A percentile compares a stretch with the other conserved stretches of the same genome.
These are phyloP conservation scores for Anaeromyces robustus DNA, from an alignment of 192 early-diverging fungal species.

Conservation along the genomic window DNA sequence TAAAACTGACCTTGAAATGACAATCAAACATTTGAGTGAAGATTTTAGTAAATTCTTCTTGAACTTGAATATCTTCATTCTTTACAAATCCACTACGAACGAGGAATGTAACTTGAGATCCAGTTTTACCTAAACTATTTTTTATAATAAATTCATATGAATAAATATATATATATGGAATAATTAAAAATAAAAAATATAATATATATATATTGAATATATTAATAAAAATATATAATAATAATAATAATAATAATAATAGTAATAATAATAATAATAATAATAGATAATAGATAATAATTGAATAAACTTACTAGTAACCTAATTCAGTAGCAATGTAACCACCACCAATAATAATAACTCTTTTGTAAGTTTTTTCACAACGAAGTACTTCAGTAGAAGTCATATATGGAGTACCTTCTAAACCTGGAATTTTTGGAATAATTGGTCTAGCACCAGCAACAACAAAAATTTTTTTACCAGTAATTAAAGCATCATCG, in stretches of 20 bases:
- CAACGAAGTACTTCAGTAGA: slow-evolving; percentile 11
- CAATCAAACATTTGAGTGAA: slow-evolving; percentile 7
- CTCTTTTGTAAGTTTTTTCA: slow-evolving; percentile 4
- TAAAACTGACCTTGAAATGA: neutral
- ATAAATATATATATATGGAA: neutral
- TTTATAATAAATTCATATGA: neutral
- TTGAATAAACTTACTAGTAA: slow-evolving; percentile 5
- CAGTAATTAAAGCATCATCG: neutral
- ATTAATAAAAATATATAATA: too few species aligned
- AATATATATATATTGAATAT: too few species aligned
- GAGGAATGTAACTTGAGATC: slow-evolving; percentile 11
- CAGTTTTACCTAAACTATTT: slow-evolving; percentile 9
- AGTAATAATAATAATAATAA: too few species aligned
- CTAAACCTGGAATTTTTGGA: slow-evolving; percentile 13
- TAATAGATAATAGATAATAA: too few species aligned
- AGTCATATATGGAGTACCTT: slow-evolving; percentile 16
- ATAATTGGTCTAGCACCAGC: slow-evolving; percentile 14
- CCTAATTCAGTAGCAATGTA: slow-evolving; percentile 19
- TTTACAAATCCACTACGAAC: slow-evolving; percentile 16
- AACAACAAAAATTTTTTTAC: slow-evolving; percentile 10
- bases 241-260: too few species aligned
- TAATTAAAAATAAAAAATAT: neutral
- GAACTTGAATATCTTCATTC: slow-evolving; percentile 15
- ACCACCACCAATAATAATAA: slow-evolving; percentile 20
- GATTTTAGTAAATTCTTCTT: slow-evolving; percentile 9